Conservation (phyloP, 805 yeast species). For the Lipomyces chichibuensis region DNA sequence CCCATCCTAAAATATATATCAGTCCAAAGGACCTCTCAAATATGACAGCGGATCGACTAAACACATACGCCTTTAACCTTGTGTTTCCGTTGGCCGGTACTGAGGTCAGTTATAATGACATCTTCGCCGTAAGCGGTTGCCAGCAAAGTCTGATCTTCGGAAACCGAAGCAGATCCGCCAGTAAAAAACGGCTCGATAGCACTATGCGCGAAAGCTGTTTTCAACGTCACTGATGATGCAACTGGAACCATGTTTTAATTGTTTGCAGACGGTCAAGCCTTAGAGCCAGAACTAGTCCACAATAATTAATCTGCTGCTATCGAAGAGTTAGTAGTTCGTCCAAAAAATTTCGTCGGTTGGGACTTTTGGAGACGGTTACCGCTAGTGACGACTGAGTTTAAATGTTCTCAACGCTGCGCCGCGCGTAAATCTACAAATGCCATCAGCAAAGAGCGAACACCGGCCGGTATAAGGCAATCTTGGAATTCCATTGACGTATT, state of each 20-base stretch:
- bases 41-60: neutral
- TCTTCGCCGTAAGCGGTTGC: slow-evolving; percentile 84
- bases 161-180: slow-evolving; percentile 78
- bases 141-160: slow-evolving; percentile 61
- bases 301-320: neutral
- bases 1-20: slow-evolving; percentile 53
- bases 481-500: neutral
- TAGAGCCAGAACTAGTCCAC: neutral
- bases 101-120: slow-evolving; percentile 67
- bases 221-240: slow-evolving; percentile 36
- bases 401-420: neutral
- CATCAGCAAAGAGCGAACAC: neutral
- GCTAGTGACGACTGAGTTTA: too few species aligned
- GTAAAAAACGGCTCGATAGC: slow-evolving; percentile 81
- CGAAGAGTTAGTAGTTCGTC: neutral
- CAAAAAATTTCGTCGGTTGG: slow-evolving; percentile 4
- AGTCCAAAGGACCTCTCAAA: neutral
- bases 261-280: neutral
- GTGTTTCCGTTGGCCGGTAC: slow-evolving; percentile 59
- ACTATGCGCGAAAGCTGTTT: slow-evolving; percentile 50
- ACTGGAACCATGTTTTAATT: neutral
- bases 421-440: neutral
- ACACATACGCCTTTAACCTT: slow-evolving; percentile 65
- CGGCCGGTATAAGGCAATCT: neutral
- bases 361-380: neutral